Base-by-base conservation (phyloP, 495 filamentous ascomycete species). In the Cudoniella acicularis region DNA sequence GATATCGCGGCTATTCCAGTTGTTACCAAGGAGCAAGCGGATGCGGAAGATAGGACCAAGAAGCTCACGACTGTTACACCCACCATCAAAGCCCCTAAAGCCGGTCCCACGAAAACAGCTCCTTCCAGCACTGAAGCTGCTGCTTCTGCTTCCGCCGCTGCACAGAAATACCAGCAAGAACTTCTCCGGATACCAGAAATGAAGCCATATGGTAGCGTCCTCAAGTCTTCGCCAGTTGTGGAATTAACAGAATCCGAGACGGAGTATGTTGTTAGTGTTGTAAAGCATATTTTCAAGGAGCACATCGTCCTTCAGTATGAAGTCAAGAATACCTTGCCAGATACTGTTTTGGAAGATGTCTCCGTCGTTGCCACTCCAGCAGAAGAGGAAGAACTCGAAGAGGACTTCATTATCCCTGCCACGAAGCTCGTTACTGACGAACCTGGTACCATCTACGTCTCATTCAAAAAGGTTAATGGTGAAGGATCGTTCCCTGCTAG, bases 241-340 rank as follows among this genome's bases (percentile, higher is more conserved):
- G 93, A 96, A 72, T 83, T 99, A 26, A 96, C 94, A 21, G 94
- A 99, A 72, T 89, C 90, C 60, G 94, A 98, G 72, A 97, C 94
- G 16, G 94, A 99, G 74, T 99, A 99, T 64, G 92, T 97, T 48
- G 95, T 98, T 41, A 81, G 81, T 17, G 90, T 90, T 10, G 81
- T 97, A 73, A 99, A 98, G 76, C 95, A 99, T 65, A 87, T 98
- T 66, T 98, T 96, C 85, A 93, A 92, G 72, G 90, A 96, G 69
- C 89, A 98, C 66, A 81, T 98, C 62, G 95, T 99, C 13, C 75
- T 99, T 51, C 95, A 99, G 71, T 98, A 96, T 74, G 90, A 97
- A 66, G 85, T 99, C 71, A 97, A 96, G 78, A 99, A 99, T 76
- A 99, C 95, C 2, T 83, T 99, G 16, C 84, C 89, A 2, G 91